Percentiles rank a stretch among this genome's conserved stretches.
These are phyloP conservation scores for Kazachstania psychrophila DNA, from an alignment of 805 yeast species.

Conservation along the genomic window DNA sequence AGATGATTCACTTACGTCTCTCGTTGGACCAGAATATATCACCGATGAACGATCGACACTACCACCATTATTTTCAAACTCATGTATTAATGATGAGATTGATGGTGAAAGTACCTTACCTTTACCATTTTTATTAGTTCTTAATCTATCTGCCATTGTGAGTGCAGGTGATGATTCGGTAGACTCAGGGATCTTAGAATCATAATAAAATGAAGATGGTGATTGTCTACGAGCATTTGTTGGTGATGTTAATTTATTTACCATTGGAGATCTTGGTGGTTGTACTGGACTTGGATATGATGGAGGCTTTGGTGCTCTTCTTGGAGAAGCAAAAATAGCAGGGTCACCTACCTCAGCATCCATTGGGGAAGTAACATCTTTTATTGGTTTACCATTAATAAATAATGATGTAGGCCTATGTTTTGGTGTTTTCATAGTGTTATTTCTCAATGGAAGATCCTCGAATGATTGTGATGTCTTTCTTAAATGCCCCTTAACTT, in stretches of 20 bases:
- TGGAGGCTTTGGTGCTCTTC: slow-evolving; percentile 68
- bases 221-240: slow-evolving; percentile 11
- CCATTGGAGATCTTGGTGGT: slow-evolving; percentile 28
- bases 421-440: background rate
- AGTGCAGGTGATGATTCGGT: no score
- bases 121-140: background rate
- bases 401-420: slow-evolving; percentile 15
- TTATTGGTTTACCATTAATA: slow-evolving; percentile 8
- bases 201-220: slow-evolving; percentile 22
- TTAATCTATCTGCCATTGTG: no score
- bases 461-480: slow-evolving; percentile 18
- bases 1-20: background rate
- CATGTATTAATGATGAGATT: background rate
- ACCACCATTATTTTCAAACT: background rate
- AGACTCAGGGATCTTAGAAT: no score
- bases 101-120: slow-evolving; percentile 2
- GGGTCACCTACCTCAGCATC: slow-evolving; percentile 9
- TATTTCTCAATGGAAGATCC: slow-evolving; percentile 10
- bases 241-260: slow-evolving; percentile 4
- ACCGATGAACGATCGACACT: background rate
- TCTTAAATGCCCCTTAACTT: slow-evolving; percentile 10
- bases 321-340: slow-evolving; percentile 49
- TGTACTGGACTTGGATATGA: slow-evolving; percentile 36
- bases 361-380: slow-evolving; percentile 8
- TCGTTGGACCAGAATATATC: background rate